phyloP scores from a whole-genome alignment of 495 filamentous ascomycete species.

The Pseudoneurospora amorphoporcata region DNA sequence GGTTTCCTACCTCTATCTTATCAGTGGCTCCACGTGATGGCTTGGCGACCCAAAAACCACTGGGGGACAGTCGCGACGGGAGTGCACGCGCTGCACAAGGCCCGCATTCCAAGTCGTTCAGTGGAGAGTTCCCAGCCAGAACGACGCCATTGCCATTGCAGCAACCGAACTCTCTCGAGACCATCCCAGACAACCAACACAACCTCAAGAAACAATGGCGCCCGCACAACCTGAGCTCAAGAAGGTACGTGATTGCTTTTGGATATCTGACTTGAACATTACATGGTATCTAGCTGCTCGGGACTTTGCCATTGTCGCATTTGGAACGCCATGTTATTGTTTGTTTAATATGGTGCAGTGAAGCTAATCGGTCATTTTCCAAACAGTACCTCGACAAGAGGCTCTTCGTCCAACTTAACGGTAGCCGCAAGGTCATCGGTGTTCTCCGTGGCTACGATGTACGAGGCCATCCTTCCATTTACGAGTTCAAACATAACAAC shows the following conservation, averaged over 20 bases:
- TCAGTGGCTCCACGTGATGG: constrained; percentile 6
- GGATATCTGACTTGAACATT: not conserved
- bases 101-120: not conserved
- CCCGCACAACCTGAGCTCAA: constrained; percentile 98
- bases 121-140: not conserved
- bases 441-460: constrained; percentile 95
- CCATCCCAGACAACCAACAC: constrained; percentile 1
- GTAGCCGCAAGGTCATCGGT: constrained; percentile 93
- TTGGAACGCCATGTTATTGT: not conserved
- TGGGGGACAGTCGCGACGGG: not conserved
- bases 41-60: constrained; percentile 3
- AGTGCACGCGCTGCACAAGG: not conserved
- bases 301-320: not conserved
- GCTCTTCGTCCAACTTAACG: constrained; percentile 94
- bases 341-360: not conserved
- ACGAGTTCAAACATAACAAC: not conserved
- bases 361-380: constrained; percentile 3
- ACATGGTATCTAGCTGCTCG: not conserved
- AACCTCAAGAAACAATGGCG: constrained; percentile 59
- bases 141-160: constrained; percentile 1
- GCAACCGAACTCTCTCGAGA: not conserved
- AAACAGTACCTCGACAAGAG: constrained; percentile 96
- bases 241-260: constrained; percentile 51
- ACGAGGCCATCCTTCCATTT: constrained; percentile 14
- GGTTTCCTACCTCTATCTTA: constrained; percentile 4